phyloP scores from a whole-genome alignment of 352 stramenopile genomes.

The Globisporangium apiculatum region DNA sequence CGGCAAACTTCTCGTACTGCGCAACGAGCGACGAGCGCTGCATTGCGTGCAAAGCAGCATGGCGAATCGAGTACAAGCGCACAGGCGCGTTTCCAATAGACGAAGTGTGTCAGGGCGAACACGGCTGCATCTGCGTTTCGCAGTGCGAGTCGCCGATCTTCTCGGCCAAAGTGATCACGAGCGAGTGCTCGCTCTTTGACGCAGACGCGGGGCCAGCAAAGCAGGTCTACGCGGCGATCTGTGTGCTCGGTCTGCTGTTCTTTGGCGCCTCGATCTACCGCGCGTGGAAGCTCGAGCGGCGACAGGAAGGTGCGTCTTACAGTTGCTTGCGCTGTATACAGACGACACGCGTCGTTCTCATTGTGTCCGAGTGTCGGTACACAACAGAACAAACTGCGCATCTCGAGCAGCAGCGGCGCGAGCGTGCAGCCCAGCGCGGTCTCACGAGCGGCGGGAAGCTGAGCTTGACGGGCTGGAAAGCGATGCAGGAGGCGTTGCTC shows the following conservation, averaged over 20 bases:
- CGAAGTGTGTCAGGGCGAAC: constrained; percentile 9
- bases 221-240: constrained; percentile 5
- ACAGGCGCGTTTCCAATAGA: neutral
- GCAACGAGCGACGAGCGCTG: constrained; percentile 16
- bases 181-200: constrained; percentile 12
- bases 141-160: constrained; percentile 11
- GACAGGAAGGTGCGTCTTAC: constrained; percentile 3
- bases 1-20: constrained; percentile 28
- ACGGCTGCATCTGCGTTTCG: constrained; percentile 19
- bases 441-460: constrained; percentile 20
- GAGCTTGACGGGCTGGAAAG: constrained; percentile 36
- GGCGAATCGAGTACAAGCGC: constrained; percentile 17
- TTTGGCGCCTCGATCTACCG: constrained; percentile 5
- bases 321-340: neutral
- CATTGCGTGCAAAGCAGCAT: constrained; percentile 16
- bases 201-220: neutral
- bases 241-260: constrained; percentile 1
- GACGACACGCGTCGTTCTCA: too few species aligned
- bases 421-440: constrained; percentile 6
- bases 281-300: constrained; percentile 6
- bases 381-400: neutral
- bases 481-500: constrained; percentile 38
- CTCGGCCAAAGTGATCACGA: constrained; percentile 9
- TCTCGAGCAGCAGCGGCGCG: constrained; percentile 2
- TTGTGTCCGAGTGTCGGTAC: neutral